These are phyloP conservation scores for Catharanthus roseus DNA, from an alignment of 257 asterid species.

Conservation along the genomic window DNA sequence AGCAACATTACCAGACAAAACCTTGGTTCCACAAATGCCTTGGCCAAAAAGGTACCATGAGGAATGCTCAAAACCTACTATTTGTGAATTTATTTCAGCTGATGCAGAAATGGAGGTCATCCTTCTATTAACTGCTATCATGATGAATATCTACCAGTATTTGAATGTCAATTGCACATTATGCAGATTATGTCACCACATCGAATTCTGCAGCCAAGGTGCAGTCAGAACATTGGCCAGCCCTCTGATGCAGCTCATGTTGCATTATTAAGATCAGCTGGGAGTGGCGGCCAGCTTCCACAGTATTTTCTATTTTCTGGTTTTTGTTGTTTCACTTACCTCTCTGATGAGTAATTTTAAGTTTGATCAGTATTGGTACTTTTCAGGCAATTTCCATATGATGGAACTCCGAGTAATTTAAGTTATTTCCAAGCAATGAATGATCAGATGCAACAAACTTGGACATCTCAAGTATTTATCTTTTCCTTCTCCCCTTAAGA, in stretches of 20 bases:
- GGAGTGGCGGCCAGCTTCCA: constrained; percentile 8
- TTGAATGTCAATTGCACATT: neutral
- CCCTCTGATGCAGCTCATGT: constrained; percentile 9
- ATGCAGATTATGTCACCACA: neutral
- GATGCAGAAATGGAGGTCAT: constrained; percentile 19
- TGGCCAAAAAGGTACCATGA: constrained; percentile 10
- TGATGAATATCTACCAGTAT: neutral
- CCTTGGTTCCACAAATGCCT: constrained; percentile 1
- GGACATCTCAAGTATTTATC: constrained; percentile 17
- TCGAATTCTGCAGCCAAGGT: constrained; percentile 11
- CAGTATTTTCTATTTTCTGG: constrained; percentile 12
- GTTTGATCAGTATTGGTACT: neutral
- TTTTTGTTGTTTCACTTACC: neutral
- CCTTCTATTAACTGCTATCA: neutral
- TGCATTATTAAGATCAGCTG: constrained; percentile 11
- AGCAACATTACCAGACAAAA: constrained; percentile 12
- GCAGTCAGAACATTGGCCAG: constrained; percentile 9
- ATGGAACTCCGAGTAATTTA: constrained; percentile 12
- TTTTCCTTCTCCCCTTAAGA: neutral
- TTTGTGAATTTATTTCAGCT: neutral
- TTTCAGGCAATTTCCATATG: constrained; percentile 21
- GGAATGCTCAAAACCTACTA: neutral
- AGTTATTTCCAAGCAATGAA: constrained; percentile 4
- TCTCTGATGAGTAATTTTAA: neutral
- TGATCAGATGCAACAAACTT: constrained; percentile 14